Percentiles rank a stretch among this genome's conserved stretches.
These are phyloP conservation scores for Exophiala mesophila DNA, from an alignment of 2,329 filamentous ascomycete species.

Conservation along the genomic window DNA sequence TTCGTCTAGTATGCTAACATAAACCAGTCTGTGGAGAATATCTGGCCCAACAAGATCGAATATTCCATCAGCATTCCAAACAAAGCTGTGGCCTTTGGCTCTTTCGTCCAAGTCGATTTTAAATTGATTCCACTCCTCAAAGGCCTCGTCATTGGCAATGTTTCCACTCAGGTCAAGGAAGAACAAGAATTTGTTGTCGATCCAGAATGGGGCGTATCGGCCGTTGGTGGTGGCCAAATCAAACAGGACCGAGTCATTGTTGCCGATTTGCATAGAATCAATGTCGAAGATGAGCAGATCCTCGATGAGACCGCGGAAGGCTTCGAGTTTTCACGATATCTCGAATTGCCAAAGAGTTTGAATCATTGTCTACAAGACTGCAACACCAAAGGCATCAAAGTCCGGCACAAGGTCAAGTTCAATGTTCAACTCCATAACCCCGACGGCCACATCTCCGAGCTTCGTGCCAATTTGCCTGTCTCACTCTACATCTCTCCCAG, in stretches of 20 bases:
- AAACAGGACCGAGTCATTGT: slow-evolving; percentile 62
- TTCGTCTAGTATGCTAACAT: too few species aligned
- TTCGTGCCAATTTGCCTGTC: slow-evolving; percentile 78
- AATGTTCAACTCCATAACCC: slow-evolving; percentile 89
- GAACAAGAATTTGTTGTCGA: slow-evolving; percentile 61
- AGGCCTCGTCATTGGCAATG: slow-evolving; percentile 76
- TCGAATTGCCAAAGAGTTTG: slow-evolving; percentile 74
- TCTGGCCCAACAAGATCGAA: slow-evolving; percentile 96
- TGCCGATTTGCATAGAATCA: slow-evolving; percentile 64
- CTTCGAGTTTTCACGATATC: slow-evolving; percentile 54
- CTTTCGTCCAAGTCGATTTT: slow-evolving; percentile 77
- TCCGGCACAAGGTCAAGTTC: slow-evolving; percentile 87
- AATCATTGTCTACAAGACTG: slow-evolving; percentile 84
- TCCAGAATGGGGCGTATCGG: slow-evolving; percentile 38
- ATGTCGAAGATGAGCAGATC: slow-evolving; percentile 55
- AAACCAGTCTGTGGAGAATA: slow-evolving; percentile 80
- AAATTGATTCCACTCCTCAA: slow-evolving; percentile 84
- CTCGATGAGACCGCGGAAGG: slow-evolving; percentile 57
- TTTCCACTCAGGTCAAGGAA: slow-evolving; percentile 77
- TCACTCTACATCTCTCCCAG: slow-evolving; percentile 95
- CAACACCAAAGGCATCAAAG: slow-evolving; percentile 81
- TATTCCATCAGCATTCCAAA: slow-evolving; percentile 91
- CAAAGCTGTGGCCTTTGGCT: slow-evolving; percentile 91
- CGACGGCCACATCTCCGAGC: slow-evolving; percentile 85
- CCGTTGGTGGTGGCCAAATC: slow-evolving; percentile 31